A percentile compares a stretch with the other conserved stretches of the same genome.
Conservation (phyloP, 2,329 filamentous ascomycete genomes). For the Scortechinia acanthostroma region DNA sequence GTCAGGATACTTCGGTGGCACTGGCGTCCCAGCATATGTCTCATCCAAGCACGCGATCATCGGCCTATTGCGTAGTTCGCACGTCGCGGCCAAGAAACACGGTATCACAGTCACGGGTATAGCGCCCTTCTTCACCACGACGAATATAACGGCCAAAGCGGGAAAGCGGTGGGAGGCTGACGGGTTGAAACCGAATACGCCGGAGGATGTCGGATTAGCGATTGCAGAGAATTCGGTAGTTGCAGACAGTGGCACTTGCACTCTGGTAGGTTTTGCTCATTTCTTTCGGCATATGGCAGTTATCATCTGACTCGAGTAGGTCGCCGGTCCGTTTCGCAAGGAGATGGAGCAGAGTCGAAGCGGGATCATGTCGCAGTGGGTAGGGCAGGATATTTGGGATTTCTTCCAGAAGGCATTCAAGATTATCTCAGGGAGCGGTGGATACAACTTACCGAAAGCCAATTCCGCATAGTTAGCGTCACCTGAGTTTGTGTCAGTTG, state of each 20-base stretch:
- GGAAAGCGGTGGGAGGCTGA: conserved; percentile 20
- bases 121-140: conserved; percentile 33
- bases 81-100: conserved; percentile 17
- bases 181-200: conserved; percentile 26
- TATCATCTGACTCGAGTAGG: conserved; percentile 8
- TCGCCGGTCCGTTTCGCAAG: conserved; percentile 13
- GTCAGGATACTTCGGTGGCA: conserved; percentile 32
- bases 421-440: conserved; percentile 21
- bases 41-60: conserved; percentile 31
- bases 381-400: conserved; percentile 19
- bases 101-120: conserved; percentile 28
- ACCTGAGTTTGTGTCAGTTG: too few relatives aligned
- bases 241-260: conserved; percentile 14
- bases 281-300: neutral
- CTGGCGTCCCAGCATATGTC: conserved; percentile 29
- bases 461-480: too few relatives aligned
- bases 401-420: conserved; percentile 18
- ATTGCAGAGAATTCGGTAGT: conserved; percentile 24
- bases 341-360: conserved; percentile 18
- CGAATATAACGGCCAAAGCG: conserved; percentile 28
- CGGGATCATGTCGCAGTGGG: conserved; percentile 15
- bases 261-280: conserved; percentile 10
- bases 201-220: conserved; percentile 24
- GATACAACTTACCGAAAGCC: conserved; percentile 20
- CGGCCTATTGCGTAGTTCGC: conserved; percentile 25